Evolutionary conservation across 176 grass and related monocot genomes (phyloP).

Genomic region (Avena atlantica): DNA sequence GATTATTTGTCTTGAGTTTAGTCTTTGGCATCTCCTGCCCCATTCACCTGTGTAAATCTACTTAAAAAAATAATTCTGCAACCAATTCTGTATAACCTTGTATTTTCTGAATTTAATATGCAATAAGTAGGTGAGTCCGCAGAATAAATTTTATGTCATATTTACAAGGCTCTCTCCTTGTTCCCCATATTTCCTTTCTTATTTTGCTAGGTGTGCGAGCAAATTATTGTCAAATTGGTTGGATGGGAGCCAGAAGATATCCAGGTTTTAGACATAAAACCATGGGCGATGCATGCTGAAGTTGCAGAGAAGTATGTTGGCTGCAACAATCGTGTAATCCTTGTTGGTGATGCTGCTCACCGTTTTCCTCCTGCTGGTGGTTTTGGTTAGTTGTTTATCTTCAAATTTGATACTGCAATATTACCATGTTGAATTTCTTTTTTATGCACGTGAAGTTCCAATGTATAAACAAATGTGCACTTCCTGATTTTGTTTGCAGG

Average conservation of each 20-base stretch:
- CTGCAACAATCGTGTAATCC: conserved; percentile 65
- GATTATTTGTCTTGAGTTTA: conserved; percentile 33
- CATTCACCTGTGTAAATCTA: not conserved
- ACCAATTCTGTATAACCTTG: not conserved
- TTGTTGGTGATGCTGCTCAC: conserved; percentile 93
- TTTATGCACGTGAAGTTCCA: conserved; percentile 5
- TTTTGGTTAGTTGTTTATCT: conserved; percentile 69
- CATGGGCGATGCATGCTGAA: conserved; percentile 98
- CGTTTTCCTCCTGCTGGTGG: conserved; percentile 92
- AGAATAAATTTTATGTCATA: conserved; percentile 32
- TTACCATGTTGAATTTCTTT: conserved; percentile 12
- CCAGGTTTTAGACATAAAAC: conserved; percentile 87
- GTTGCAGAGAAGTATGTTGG: conserved; percentile 88
- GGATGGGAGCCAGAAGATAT: conserved; percentile 76
- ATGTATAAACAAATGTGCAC: not conserved
- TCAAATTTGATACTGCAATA: conserved; percentile 6
- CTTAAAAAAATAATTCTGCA: not conserved
- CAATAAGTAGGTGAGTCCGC: not conserved
- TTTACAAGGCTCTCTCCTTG: not conserved
- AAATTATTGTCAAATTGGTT: conserved; percentile 92
- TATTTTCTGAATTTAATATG: not conserved
- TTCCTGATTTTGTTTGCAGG: conserved; percentile 56
- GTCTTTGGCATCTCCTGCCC: conserved; percentile 23
- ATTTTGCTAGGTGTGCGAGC: conserved; percentile 66
- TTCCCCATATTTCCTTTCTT: not conserved